Percentiles rank a stretch among this genome's conserved stretches.
These are phyloP conservation scores for Pichia sp. DNA, from an alignment of 1,139 yeast genomes.

Conservation along the genomic window DNA sequence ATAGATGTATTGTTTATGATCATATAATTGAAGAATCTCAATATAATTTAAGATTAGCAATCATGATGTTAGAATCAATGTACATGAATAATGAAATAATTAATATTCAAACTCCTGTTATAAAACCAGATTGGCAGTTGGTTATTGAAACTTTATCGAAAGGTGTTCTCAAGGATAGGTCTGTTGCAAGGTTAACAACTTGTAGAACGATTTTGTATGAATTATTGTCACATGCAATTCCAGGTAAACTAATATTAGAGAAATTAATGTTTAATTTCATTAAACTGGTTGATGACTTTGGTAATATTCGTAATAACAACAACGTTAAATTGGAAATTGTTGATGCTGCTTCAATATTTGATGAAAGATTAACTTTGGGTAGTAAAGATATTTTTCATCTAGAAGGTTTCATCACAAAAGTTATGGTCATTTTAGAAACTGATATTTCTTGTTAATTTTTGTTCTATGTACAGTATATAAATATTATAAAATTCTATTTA, in stretches of 20 bases:
- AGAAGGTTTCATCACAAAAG: slow-evolving; percentile 88
- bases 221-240: slow-evolving; percentile 85
- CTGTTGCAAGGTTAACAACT: slow-evolving; percentile 67
- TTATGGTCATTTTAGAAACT: slow-evolving; percentile 59
- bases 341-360: slow-evolving; percentile 68
- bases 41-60: slow-evolving; percentile 71
- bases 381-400: slow-evolving; percentile 86
- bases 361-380: slow-evolving; percentile 83
- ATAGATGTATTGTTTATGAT: slow-evolving; percentile 37
- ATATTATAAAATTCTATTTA: slow-evolving; percentile 4
- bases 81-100: slow-evolving; percentile 63
- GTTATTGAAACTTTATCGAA: slow-evolving; percentile 63
- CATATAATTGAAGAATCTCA: slow-evolving; percentile 51
- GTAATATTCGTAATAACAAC: slow-evolving; percentile 10
- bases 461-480: not conserved
- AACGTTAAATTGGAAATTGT: slow-evolving; percentile 47
- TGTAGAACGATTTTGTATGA: slow-evolving; percentile 77
- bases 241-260: slow-evolving; percentile 72
- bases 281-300: slow-evolving; percentile 31
- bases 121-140: slow-evolving; percentile 80
- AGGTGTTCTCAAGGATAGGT: slow-evolving; percentile 52
- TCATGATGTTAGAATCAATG: slow-evolving; percentile 79
- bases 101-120: slow-evolving; percentile 37
- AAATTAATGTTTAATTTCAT: slow-evolving; percentile 57
- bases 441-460: slow-evolving; percentile 10